Evolutionary conservation across 2,329 filamentous ascomycete species (phyloP), one percentile per base, ranked within the genome.

Genomic region (Samsoniella hepiali): DNA sequence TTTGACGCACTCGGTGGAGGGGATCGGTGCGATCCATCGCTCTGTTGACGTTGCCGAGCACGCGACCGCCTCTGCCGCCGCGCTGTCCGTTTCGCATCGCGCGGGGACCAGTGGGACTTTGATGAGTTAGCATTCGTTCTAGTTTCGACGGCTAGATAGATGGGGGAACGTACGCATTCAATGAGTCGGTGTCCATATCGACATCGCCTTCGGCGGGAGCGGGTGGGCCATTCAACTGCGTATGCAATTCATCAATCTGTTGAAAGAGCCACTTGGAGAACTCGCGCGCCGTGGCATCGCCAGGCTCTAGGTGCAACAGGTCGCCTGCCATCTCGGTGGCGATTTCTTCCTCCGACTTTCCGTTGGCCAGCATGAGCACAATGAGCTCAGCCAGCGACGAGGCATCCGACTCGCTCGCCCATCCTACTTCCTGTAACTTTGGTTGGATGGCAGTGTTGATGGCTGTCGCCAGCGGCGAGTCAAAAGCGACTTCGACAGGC

Each of bases 261-360:
- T 93, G 86, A 73, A 98, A 98, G n/a, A 99, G 81, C 95, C 95
- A 99, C 73, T 83, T 84, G 66, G 93, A 88, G 73, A 99, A 98
- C 62, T 93, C 89, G 66, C 85, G 86, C 8, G 92, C 91, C 67
- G 88, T 88, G 58, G 90, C 87, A 70, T 97, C 94, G 65, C 96
- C 93, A 54, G 92, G 88, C 3, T 87, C 87, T 5, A 97, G 84
- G 63, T 88, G 88, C 3, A 99, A 84, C 49, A 99, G 84, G 70
- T 99, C 95, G 67, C 88, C 90, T 1, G 93, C 90, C 15, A 99
- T 86, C 74, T 99, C 95, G 50, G 86, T 81, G 10, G 93, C 90
- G 68, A 99, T 94, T 74, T 97, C 90, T 58, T 93, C 88, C 74
- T 96, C 89, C 4, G 90, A 93, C 77, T 97, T 97, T 71, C 93